Base-by-base conservation (phyloP, 2,329 filamentous ascomycete genomes). In the Ceratocystiopsis sp. region DNA sequence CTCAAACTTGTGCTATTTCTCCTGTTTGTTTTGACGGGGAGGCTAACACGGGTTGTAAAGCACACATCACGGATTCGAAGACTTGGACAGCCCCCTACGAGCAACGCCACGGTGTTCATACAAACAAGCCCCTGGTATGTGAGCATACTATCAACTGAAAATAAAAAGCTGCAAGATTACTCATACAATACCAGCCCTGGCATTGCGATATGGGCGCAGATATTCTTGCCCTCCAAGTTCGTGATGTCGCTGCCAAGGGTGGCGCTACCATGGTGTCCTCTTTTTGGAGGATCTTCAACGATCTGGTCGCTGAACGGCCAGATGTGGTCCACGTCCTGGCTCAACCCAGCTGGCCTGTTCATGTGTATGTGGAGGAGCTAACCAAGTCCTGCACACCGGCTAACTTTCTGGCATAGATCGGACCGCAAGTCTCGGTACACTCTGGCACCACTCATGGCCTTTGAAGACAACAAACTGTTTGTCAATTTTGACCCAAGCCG, bases 151-250 rank as follows among this genome's bases (percentile, higher is more conserved):
- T 13, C 35, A 48, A 41, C 41, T 33, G 7, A 29, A 29, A 8
- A 8, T 7, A 29, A 29, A 4, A 29, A 29, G 10, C 40, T 21
- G 14, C 13, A 3, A 16, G 12, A 19, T 3, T 19, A 21, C 35
- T 46, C 16, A 44, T 38, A 25, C 10, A 6, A 5, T 16, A 4
- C 19, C 5, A 68, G 64, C 61, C 66, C 2, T 70, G 66, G 53
- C 67, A 71, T 46, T 67, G 54, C 40, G 67, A 71, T 48, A 69
- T 71, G 66, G 66, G 67, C n/a, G 61, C 61, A 25, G 66, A 69
- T 37, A 57, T 69, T 13, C 53, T 71, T 2, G 61, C 61, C 3
- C 61, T 71, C 8, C 67, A 71, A 46, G 60, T 68, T 25, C 63
- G 66, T 16, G 56, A 64, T 36, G 54, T 55, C 35, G 66, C 67